These are phyloP conservation scores for Apophysomyces sp. DNA, from an alignment of 371 early-diverging fungal species.

Conservation along the genomic window DNA sequence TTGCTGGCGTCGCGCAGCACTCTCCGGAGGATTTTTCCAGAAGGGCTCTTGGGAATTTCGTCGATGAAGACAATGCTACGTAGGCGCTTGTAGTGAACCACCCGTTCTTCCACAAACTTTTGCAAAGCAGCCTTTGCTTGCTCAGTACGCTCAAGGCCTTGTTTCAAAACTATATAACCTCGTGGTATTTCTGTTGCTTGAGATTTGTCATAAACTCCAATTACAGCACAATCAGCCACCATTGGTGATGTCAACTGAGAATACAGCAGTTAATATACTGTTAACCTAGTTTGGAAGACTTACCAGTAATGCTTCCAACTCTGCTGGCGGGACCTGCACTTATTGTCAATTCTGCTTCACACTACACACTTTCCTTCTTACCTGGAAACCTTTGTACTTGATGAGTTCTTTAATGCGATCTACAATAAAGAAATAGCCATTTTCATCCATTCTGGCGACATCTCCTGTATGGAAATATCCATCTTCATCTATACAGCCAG, in stretches of 20 bases:
- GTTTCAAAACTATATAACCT: constrained; percentile 71
- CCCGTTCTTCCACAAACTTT: constrained; percentile 57
- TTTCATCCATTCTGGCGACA: constrained; percentile 62
- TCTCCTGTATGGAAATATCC: constrained; percentile 90
- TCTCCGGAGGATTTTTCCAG: constrained; percentile 79
- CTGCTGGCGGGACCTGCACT: constrained; percentile 32
- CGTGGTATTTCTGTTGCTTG: constrained; percentile 79
- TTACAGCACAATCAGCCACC: constrained; percentile 77
- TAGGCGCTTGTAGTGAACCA: constrained; percentile 71
- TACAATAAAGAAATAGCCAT: constrained; percentile 45
- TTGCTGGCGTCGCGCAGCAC: constrained; percentile 44
- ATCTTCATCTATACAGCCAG: constrained; percentile 58
- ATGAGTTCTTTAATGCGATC: constrained; percentile 81
- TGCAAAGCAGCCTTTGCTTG: constrained; percentile 22
- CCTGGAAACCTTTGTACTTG: constrained; percentile 76
- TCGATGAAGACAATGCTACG: constrained; percentile 79
- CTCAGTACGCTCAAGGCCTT: background rate
- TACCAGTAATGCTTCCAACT: constrained; percentile 80
- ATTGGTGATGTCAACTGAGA: background rate
- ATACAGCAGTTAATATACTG: background rate
- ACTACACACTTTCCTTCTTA: constrained; percentile 45
- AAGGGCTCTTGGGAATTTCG: constrained; percentile 72
- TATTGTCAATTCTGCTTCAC: too few relatives aligned
- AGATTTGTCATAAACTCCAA: constrained; percentile 60
- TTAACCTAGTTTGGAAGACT: constrained; percentile 46